Percentiles rank a stretch among this genome's conserved stretches.
phyloP scores from a whole-genome alignment of 345 rosid species.

The Euclidium syriacum region DNA sequence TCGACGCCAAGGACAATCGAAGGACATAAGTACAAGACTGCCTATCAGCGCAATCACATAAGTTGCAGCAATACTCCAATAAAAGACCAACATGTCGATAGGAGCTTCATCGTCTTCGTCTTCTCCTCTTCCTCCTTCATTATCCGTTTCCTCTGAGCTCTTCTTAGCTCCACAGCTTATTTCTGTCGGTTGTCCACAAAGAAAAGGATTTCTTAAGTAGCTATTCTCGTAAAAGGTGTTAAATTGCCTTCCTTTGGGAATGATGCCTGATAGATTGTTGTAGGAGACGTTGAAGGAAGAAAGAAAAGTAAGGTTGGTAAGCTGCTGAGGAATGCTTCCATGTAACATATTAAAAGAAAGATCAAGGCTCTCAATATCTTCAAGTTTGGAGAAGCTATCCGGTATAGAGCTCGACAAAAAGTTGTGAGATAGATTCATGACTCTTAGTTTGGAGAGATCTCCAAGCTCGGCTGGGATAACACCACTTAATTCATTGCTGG shows the following conservation, averaged over 20 bases:
- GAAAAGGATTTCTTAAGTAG: neutral
- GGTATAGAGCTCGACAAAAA: slow-evolving; percentile 1
- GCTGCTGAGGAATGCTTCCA: neutral
- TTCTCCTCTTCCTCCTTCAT: neutral
- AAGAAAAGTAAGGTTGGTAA: neutral
- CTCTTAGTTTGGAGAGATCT: neutral
- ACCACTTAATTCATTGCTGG: slow-evolving; percentile 17
- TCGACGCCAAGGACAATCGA: neutral
- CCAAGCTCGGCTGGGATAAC: slow-evolving; percentile 9
- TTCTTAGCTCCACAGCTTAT: neutral
- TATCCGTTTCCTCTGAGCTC: neutral
- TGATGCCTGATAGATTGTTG: neutral
- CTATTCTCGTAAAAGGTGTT: neutral
- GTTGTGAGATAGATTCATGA: slow-evolving; percentile 14
- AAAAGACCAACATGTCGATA: neutral
- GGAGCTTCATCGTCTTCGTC: neutral
- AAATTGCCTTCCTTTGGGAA: neutral
- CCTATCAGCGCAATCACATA: neutral
- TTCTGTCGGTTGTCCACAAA: neutral
- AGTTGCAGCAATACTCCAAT: neutral
- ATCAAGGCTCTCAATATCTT: slow-evolving; percentile 1
- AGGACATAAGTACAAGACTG: neutral
- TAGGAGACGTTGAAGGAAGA: neutral
- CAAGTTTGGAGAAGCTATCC: neutral
- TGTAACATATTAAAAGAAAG: neutral